Conservation (phyloP, 1,139 yeast species). For the Sugiyamaella neomexicana region DNA sequence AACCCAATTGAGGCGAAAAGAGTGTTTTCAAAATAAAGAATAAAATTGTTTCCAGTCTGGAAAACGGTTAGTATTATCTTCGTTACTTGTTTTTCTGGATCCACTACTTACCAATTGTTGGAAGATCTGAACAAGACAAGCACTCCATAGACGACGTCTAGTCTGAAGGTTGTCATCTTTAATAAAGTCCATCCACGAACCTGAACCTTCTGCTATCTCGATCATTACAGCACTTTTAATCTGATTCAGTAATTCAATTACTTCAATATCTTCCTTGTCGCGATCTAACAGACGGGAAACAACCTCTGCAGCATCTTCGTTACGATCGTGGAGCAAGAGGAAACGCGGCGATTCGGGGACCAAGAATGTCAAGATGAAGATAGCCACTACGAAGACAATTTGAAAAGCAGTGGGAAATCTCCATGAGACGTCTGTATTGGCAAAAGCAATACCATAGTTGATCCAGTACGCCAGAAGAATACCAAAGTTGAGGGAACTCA, state of each 20-base stretch:
- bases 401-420: conserved; percentile 46
- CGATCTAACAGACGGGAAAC: conserved; percentile 14
- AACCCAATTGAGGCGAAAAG: conserved; percentile 50
- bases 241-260: conserved; percentile 18
- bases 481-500: conserved; percentile 67
- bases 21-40: conserved; percentile 45
- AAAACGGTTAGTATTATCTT: not conserved
- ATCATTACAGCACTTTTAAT: conserved; percentile 20
- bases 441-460: conserved; percentile 48
- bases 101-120: conserved; percentile 45
- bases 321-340: conserved; percentile 43
- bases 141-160: conserved; percentile 22
- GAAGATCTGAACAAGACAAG: conserved; percentile 25
- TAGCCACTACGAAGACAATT: conserved; percentile 24
- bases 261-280: conserved; percentile 15
- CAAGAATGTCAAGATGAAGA: conserved; percentile 37
- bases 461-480: conserved; percentile 72
- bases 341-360: conserved; percentile 68
- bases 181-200: conserved; percentile 23
- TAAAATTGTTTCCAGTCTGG: conserved; percentile 65
- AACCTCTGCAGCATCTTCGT: conserved; percentile 20
- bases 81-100: not conserved
- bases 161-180: conserved; percentile 21
- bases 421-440: conserved; percentile 48
- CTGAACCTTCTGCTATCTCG: conserved; percentile 23